phyloP scores from a whole-genome alignment of 257 asterid species.

The Parsonsia alboflavescens region DNA sequence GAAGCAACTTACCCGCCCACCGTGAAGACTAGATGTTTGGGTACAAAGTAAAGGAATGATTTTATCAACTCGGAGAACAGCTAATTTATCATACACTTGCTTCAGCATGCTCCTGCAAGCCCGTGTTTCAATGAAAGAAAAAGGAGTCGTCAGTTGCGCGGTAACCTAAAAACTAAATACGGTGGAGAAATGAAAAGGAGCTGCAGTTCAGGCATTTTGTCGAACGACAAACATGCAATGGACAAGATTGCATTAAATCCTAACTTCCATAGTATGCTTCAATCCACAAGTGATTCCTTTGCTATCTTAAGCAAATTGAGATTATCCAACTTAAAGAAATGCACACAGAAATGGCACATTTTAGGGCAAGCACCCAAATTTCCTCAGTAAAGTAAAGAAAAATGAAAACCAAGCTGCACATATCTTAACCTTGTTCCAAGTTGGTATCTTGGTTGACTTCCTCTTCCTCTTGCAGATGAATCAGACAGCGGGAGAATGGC shows the following conservation, averaged over 20 bases:
- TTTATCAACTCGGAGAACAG: conserved; percentile 30
- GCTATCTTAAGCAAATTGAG: background rate
- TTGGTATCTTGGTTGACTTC: background rate
- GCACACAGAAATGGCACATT: background rate
- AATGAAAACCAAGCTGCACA: background rate
- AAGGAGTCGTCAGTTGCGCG: background rate
- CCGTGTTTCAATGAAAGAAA: conserved; percentile 2
- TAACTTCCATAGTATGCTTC: background rate
- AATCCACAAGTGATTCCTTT: background rate
- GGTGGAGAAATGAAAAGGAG: background rate
- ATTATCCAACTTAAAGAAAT: background rate
- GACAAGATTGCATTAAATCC: background rate
- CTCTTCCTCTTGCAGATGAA: background rate
- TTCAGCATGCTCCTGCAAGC: conserved; percentile 44
- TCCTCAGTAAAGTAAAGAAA: background rate
- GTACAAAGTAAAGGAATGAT: conserved; percentile 32
- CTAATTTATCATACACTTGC: conserved; percentile 37
- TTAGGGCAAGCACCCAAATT: background rate
- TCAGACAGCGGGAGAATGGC: background rate
- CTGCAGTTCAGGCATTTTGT: conserved; percentile 2
- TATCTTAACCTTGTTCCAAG: background rate
- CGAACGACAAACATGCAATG: background rate
- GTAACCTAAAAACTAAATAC: background rate
- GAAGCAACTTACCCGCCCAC: conserved; percentile 41
- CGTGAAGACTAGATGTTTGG: conserved; percentile 41